These are phyloP conservation scores for Ascochyta lentis DNA, from an alignment of 2,329 filamentous ascomycete genomes.

Conservation along the genomic window DNA sequence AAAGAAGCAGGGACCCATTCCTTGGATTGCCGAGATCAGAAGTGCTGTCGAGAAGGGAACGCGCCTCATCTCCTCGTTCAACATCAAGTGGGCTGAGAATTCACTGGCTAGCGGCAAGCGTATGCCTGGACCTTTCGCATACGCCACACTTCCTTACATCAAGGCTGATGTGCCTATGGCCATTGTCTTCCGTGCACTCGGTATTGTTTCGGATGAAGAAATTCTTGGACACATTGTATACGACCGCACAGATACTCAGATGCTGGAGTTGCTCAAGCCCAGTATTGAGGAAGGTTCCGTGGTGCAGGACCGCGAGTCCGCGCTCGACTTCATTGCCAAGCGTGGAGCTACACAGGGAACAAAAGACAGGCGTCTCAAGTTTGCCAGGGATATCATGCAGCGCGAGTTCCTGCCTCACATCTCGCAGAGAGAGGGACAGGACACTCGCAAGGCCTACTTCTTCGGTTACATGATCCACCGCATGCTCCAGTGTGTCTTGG, in stretches of 20 bases:
- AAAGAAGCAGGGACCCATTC: conserved; percentile 93
- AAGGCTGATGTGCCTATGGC: conserved; percentile 92
- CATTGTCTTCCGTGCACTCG: conserved; percentile 93
- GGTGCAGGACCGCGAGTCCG: conserved; percentile 93
- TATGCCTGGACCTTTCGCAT: conserved; percentile 84
- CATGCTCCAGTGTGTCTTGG: conserved; percentile 89
- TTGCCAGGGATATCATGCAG: conserved; percentile 92
- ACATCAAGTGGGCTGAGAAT: conserved; percentile 88
- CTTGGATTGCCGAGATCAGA: conserved; percentile 93
- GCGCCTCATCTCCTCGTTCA: conserved; percentile 88
- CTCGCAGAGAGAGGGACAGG: conserved; percentile 90
- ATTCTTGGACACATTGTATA: conserved; percentile 98
- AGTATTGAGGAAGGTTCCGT: conserved; percentile 97
- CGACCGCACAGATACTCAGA: conserved; percentile 91
- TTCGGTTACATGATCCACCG: conserved; percentile 99
- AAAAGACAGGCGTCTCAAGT: conserved; percentile 87
- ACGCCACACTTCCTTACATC: conserved; percentile 90
- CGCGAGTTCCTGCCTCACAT: conserved; percentile 98
- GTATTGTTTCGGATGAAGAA: conserved; percentile 96
- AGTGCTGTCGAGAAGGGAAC: conserved; percentile 97
- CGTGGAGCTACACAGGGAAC: conserved; percentile 79
- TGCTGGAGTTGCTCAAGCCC: conserved; percentile 96
- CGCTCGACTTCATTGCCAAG: conserved; percentile 93
- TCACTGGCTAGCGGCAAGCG: conserved; percentile 78
- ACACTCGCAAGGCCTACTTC: conserved; percentile 97